Percentiles rank a stretch among this genome's conserved stretches.
phyloP scores from a whole-genome alignment of 2,329 filamentous ascomycete genomes.

The Xylariaceae sp. region DNA sequence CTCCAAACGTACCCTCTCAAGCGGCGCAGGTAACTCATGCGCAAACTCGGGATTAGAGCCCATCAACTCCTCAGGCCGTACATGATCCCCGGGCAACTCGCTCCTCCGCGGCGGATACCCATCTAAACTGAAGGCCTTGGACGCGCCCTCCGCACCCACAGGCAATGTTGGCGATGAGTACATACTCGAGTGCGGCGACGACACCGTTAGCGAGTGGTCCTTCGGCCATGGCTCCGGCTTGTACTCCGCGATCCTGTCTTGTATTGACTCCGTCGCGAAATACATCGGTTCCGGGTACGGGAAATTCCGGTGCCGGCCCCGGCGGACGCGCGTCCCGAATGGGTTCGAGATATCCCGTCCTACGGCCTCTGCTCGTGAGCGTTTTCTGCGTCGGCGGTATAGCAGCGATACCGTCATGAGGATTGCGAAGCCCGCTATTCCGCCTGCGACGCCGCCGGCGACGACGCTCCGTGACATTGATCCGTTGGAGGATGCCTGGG shows the following conservation, averaged over 20 bases:
- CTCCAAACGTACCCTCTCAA: too few species aligned
- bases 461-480: conserved; percentile 15
- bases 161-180: too few species aligned
- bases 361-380: conserved; percentile 4
- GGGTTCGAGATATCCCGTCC: not conserved
- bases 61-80: too few species aligned
- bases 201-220: conserved; percentile 4
- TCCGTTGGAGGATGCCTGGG: not conserved
- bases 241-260: conserved; percentile 22
- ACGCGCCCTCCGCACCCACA: too few species aligned
- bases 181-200: not conserved
- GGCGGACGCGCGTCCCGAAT: too few species aligned
- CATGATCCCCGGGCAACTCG: too few species aligned
- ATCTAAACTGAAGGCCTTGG: too few species aligned
- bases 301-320: too few species aligned
- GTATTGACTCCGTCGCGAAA: conserved; percentile 2
- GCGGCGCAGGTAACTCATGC: too few species aligned
- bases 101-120: too few species aligned
- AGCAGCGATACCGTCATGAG: conserved; percentile 13
- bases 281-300: too few species aligned
- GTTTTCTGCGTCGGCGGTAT: conserved; percentile 12
- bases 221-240: conserved; percentile 28
- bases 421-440: conserved; percentile 13
- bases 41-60: too few species aligned
- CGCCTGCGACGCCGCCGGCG: conserved; percentile 25